These are phyloP conservation scores for Chamaecyparis obtusa DNA, from an alignment of 75 land plant genomes.

Conservation along the genomic window DNA sequence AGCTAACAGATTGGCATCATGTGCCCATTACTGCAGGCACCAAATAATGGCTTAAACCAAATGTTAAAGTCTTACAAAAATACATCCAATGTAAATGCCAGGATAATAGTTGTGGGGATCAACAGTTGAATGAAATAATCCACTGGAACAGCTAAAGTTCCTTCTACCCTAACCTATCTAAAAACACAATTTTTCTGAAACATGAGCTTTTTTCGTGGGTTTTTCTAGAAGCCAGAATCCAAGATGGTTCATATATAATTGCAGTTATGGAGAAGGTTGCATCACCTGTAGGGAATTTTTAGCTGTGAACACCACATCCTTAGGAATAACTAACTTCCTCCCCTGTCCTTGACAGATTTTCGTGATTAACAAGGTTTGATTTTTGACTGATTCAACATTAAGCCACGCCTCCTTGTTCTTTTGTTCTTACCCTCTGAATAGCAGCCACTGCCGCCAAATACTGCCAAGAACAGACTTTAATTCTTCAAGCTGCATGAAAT, in stretches of 20 bases:
- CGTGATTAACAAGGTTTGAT: not conserved
- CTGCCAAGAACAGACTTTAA: slow-evolving; percentile 27
- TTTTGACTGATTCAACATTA: not conserved
- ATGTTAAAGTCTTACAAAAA: not conserved
- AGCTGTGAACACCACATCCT: not conserved
- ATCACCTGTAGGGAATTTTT: too few relatives aligned
- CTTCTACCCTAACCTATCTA: not conserved
- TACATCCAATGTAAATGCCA: slow-evolving; percentile 1
- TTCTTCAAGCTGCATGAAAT: slow-evolving; percentile 47
- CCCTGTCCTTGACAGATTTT: not conserved
- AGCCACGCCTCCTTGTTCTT: slow-evolving; percentile 17
- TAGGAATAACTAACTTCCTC: not conserved
- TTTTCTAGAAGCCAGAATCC: not conserved
- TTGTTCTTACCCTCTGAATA: slow-evolving; percentile 17
- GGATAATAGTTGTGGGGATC: not conserved
- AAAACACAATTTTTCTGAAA: not conserved
- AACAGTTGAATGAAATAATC: not conserved
- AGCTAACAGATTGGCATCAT: not conserved
- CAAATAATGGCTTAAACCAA: slow-evolving; percentile 7
- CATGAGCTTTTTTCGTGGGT: not conserved
- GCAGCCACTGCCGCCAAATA: slow-evolving; percentile 19
- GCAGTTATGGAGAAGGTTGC: too few relatives aligned
- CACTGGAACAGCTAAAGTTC: not conserved
- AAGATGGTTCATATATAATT: too few relatives aligned
- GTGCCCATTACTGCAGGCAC: not conserved